Evolutionary conservation across 768 basidiomycete genomes (phyloP).

Genomic region (Infundibulicybe gibba): DNA sequence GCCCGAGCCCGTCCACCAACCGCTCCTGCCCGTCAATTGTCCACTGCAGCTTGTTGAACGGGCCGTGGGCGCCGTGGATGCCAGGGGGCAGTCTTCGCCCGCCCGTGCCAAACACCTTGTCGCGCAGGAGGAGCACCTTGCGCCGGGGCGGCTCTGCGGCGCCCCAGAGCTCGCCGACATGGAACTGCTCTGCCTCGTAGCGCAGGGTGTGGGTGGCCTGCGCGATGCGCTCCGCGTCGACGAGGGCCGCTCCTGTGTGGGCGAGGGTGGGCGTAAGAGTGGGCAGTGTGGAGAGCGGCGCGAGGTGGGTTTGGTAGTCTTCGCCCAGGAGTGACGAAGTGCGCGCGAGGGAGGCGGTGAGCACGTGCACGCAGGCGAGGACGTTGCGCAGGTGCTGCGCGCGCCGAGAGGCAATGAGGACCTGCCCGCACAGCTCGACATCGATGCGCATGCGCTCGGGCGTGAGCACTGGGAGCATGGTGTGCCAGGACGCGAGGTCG

Average conservation of each 20-base stretch:
- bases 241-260: conserved; percentile 46
- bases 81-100: conserved; percentile 45
- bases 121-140: conserved; percentile 62
- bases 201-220: conserved; percentile 64
- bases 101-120: conserved; percentile 65
- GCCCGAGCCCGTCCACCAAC: conserved; percentile 62
- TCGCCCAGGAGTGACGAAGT: conserved; percentile 56
- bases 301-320: conserved; percentile 53
- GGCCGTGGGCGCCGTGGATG: conserved; percentile 53
- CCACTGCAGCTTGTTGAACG: conserved; percentile 67
- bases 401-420: conserved; percentile 65
- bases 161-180: conserved; percentile 63
- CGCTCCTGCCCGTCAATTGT: conserved; percentile 59
- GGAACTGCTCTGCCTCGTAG: conserved; percentile 72
- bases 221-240: conserved; percentile 46
- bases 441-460: conserved; percentile 72
- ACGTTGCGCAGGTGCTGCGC: conserved; percentile 68
- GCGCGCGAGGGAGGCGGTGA: conserved; percentile 48
- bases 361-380: conserved; percentile 49
- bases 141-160: conserved; percentile 55
- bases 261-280: conserved; percentile 42
- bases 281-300: conserved; percentile 44
- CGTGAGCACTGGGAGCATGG: conserved; percentile 39
- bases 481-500: conserved; percentile 48
- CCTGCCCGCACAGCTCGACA: conserved; percentile 73